phyloP scores from a whole-genome alignment of 2,329 filamentous ascomycete genomes.

The Clonostachys solani region DNA sequence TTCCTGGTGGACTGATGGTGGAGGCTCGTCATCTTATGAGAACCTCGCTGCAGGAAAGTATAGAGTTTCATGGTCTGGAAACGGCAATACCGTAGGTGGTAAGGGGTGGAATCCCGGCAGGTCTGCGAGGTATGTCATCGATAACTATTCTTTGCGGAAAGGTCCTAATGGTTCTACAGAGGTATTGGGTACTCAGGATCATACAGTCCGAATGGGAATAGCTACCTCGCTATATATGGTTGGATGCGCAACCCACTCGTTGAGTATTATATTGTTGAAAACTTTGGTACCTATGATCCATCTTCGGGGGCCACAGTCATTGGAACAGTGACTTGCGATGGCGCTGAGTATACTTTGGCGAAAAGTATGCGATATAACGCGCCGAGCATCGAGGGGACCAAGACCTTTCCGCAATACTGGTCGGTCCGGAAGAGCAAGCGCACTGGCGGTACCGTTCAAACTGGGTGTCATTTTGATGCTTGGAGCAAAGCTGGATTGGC shows the following conservation, averaged over 20 bases:
- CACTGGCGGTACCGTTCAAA: slow-evolving; percentile 42
- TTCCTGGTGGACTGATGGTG: slow-evolving; percentile 43
- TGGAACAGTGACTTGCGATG: slow-evolving; percentile 28
- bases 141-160: background rate
- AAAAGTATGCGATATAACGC: slow-evolving; percentile 29
- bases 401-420: slow-evolving; percentile 50
- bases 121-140: slow-evolving; percentile 31
- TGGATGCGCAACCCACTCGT: slow-evolving; percentile 25
- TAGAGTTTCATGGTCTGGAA: slow-evolving; percentile 35
- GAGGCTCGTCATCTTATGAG: slow-evolving; percentile 35
- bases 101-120: slow-evolving; percentile 53
- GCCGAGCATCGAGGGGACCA: slow-evolving; percentile 43
- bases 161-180: slow-evolving; percentile 8
- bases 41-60: slow-evolving; percentile 38
- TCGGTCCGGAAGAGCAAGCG: slow-evolving; percentile 44
- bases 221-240: slow-evolving; percentile 26
- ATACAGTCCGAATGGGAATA: slow-evolving; percentile 19
- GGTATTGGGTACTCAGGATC: slow-evolving; percentile 29
- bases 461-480: slow-evolving; percentile 45
- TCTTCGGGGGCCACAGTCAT: slow-evolving; percentile 20
- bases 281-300: slow-evolving; percentile 29
- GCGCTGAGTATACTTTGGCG: slow-evolving; percentile 29
- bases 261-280: slow-evolving; percentile 29
- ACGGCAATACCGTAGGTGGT: slow-evolving; percentile 51
- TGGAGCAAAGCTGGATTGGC: slow-evolving; percentile 43